Evolutionary conservation across 257 asterid genomes (phyloP).

Genomic region (Solanum infundibuliforme): DNA sequence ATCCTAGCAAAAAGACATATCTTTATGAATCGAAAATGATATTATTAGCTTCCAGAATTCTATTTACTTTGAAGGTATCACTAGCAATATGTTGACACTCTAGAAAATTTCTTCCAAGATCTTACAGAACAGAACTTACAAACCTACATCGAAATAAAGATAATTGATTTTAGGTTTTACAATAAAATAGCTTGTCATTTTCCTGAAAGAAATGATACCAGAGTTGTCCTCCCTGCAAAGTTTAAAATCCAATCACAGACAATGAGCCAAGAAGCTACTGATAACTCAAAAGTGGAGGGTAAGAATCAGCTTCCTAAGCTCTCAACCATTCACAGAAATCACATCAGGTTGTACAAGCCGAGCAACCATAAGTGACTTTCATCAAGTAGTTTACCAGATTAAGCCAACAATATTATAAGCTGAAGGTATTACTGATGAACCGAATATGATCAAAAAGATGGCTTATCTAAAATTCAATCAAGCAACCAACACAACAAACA

Average conservation of each 20-base stretch:
- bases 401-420: not conserved
- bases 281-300: not conserved
- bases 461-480: not conserved
- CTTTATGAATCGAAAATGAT: not conserved
- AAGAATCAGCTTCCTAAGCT: not conserved
- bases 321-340: not conserved
- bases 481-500: not conserved
- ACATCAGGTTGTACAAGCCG: not conserved
- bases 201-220: not conserved
- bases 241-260: not conserved
- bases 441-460: not conserved
- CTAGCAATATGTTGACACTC: not conserved
- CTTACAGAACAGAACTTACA: not conserved
- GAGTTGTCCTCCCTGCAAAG: not conserved
- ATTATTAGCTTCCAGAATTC: not conserved
- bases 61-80: not conserved
- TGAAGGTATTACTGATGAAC: not conserved
- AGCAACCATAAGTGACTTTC: not conserved
- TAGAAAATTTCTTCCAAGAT: not conserved
- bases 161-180: not conserved
- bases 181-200: not conserved
- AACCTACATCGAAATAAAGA: not conserved
- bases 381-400: not conserved
- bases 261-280: not conserved
- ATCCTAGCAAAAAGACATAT: not conserved